Percentiles rank a stretch among this genome's conserved stretches.
These are phyloP conservation scores for Alternaria arbusti DNA, from an alignment of 2,329 filamentous ascomycete genomes.

Conservation along the genomic window DNA sequence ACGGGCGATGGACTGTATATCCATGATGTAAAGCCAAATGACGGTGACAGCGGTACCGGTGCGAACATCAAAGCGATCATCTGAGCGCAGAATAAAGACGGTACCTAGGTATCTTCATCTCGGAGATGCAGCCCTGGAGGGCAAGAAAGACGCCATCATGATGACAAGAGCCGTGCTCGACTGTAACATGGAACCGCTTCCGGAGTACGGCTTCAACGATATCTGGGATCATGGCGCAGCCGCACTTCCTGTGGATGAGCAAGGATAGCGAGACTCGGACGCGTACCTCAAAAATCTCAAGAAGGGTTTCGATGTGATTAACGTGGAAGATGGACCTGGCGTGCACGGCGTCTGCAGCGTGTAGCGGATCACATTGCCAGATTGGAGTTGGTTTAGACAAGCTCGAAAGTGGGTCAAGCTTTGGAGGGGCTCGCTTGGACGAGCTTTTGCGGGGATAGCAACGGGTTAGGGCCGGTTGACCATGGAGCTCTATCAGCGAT, in stretches of 20 bases:
- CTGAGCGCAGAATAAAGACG: too few relatives aligned
- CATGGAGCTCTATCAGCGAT: slow-evolving; percentile 11
- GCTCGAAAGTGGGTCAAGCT: slow-evolving; percentile 10
- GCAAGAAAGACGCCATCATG: too few relatives aligned
- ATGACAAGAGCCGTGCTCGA: too few relatives aligned
- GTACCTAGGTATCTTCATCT: too few relatives aligned
- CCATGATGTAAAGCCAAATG: background rate
- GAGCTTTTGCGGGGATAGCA: slow-evolving; percentile 24
- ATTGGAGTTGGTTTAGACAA: slow-evolving; percentile 10
- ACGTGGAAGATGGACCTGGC: background rate
- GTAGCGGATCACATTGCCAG: slow-evolving; percentile 12
- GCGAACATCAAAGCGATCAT: too few relatives aligned
- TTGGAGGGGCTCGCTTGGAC: slow-evolving; percentile 18
- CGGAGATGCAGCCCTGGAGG: too few relatives aligned
- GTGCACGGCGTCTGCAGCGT: slow-evolving; percentile 24
- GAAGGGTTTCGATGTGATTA: background rate
- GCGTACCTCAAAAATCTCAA: background rate
- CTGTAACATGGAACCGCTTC: background rate
- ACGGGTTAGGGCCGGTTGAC: slow-evolving; percentile 21
- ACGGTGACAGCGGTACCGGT: too few relatives aligned
- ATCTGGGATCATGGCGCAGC: background rate
- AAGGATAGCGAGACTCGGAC: background rate
- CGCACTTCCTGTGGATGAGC: background rate
- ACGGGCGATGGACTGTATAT: background rate
- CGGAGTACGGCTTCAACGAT: background rate